Conservation (phyloP, 192 early-diverging fungal genomes). For the Backusella tarrabulga region DNA sequence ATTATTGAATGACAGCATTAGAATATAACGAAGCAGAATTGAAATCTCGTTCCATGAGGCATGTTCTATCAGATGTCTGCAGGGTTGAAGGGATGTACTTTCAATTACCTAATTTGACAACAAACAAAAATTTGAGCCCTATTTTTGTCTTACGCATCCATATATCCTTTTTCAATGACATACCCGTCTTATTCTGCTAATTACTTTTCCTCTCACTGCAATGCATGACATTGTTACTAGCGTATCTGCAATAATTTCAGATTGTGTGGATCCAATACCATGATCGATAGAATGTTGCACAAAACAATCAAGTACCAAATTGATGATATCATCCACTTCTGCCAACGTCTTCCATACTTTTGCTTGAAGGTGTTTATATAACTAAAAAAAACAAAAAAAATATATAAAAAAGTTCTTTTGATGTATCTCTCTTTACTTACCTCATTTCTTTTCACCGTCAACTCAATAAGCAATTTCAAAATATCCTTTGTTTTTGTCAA, state of each 20-base stretch:
- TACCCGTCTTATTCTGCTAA: constrained; percentile 73
- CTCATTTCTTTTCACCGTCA: constrained; percentile 68
- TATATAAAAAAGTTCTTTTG: neutral
- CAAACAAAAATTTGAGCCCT: constrained; percentile 30
- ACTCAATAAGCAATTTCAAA: constrained; percentile 72
- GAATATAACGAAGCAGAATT: constrained; percentile 75
- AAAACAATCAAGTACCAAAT: constrained; percentile 76
- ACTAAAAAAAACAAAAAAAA: constrained; percentile 27
- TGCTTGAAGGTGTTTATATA: constrained; percentile 81
- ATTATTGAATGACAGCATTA: constrained; percentile 88
- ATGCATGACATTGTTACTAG: constrained; percentile 76
- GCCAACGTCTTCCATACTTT: constrained; percentile 83
- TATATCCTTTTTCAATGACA: constrained; percentile 25
- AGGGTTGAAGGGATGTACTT: constrained; percentile 64
- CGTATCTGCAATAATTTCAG: constrained; percentile 84
- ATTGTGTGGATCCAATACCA: constrained; percentile 70
- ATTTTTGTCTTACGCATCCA: constrained; percentile 32
- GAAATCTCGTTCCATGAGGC: constrained; percentile 88
- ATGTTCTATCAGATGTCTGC: constrained; percentile 71
- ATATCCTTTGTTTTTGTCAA: constrained; percentile 67
- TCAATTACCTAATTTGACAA: constrained; percentile 15
- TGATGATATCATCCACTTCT: constrained; percentile 72
- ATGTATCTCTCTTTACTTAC: constrained; percentile 20
- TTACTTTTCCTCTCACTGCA: constrained; percentile 77
- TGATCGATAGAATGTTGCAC: constrained; percentile 73